A percentile compares a stretch with the other conserved stretches of the same genome.
Conservation (phyloP, 2,329 filamentous ascomycete species). For the Geosmithia putterillii region DNA sequence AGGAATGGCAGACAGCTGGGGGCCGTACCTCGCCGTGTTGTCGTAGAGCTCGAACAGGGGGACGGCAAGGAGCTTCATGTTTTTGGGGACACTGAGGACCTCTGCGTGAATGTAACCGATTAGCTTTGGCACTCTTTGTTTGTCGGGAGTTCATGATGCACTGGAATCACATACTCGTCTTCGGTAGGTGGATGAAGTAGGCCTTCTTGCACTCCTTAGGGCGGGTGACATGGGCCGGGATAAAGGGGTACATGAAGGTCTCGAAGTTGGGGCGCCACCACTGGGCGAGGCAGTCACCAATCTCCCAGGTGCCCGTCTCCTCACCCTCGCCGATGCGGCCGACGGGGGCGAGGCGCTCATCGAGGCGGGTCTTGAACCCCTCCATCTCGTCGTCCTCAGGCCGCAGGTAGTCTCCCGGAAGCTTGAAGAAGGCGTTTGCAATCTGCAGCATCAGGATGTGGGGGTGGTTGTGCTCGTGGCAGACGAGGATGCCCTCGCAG, state of each 20-base stretch:
- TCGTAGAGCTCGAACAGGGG: slow-evolving; percentile 97
- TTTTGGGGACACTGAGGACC: slow-evolving; percentile 92
- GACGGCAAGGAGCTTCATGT: slow-evolving; percentile 97
- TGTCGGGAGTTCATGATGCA: neutral
- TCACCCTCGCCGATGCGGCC: slow-evolving; percentile 76
- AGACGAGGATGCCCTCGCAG: slow-evolving; percentile 92
- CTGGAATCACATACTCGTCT: slow-evolving; percentile 61
- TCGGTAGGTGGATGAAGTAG: slow-evolving; percentile 89
- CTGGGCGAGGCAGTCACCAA: slow-evolving; percentile 88
- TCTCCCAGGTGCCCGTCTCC: slow-evolving; percentile 77
- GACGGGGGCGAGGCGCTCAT: slow-evolving; percentile 89
- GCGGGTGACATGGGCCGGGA: slow-evolving; percentile 87
- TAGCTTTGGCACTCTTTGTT: neutral
- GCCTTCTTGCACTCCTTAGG: slow-evolving; percentile 99
- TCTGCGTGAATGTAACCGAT: slow-evolving; percentile 37
- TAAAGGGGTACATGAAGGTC: slow-evolving; percentile 99
- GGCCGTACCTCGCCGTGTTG: slow-evolving; percentile 88
- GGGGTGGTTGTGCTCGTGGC: slow-evolving; percentile 97
- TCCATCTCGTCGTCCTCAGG: slow-evolving; percentile 83
- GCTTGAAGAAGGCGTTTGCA: slow-evolving; percentile 97
- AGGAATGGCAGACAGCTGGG: slow-evolving; percentile 90
- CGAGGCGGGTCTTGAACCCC: slow-evolving; percentile 88
- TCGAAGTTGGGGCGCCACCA: slow-evolving; percentile 99
- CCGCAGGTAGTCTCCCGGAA: slow-evolving; percentile 88
- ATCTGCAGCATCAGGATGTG: slow-evolving; percentile 99